These are phyloP conservation scores for Lanzia echinophila DNA, from an alignment of 2,329 filamentous ascomycete species.

Conservation along the genomic window DNA sequence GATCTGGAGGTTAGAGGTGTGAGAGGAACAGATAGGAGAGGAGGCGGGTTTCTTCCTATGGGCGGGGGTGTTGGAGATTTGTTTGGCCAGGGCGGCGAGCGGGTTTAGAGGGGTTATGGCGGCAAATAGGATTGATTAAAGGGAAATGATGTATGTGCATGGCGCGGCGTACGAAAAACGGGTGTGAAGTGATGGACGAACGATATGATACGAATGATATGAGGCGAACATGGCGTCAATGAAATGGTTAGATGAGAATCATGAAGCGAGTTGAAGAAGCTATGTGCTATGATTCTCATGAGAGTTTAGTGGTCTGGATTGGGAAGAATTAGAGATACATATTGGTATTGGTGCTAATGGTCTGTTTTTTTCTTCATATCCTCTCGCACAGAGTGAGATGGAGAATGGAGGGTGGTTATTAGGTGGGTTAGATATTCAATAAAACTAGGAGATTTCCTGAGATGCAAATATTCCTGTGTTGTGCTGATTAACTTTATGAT, in stretches of 20 bases:
- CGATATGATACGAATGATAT: not conserved
- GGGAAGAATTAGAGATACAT: too few relatives aligned
- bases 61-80: not conserved
- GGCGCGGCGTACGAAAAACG: not conserved
- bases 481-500: too few relatives aligned
- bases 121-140: not conserved
- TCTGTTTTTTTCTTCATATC: too few relatives aligned
- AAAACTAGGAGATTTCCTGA: too few relatives aligned
- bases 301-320: too few relatives aligned
- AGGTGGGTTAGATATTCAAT: too few relatives aligned
- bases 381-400: too few relatives aligned
- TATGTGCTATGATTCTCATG: too few relatives aligned
- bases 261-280: not conserved
- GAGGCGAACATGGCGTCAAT: not conserved
- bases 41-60: not conserved
- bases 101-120: not conserved
- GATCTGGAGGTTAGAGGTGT: conserved; percentile 57
- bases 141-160: not conserved
- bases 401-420: too few relatives aligned
- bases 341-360: too few relatives aligned
- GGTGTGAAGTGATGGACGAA: too few relatives aligned
- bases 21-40: conserved; percentile 7
- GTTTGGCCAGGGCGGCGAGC: not conserved
- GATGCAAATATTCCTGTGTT: too few relatives aligned
- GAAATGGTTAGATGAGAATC: not conserved